Percentiles rank a stretch among this genome's conserved stretches.
These are phyloP conservation scores for Lachnellula occidentalis DNA, from an alignment of 2,329 filamentous ascomycete genomes.

Conservation along the genomic window DNA sequence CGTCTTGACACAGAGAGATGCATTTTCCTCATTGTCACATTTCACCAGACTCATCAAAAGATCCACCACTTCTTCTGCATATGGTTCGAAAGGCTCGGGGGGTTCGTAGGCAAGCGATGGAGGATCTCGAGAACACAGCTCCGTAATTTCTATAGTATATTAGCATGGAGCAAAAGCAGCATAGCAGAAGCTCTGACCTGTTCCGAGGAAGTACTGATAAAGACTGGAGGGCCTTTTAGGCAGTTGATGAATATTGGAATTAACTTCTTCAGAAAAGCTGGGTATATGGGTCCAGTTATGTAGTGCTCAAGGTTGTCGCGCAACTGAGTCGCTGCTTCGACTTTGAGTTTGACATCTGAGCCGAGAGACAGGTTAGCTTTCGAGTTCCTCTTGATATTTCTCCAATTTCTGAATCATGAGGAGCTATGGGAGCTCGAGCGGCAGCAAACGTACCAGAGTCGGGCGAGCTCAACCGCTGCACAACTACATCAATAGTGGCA, in stretches of 20 bases:
- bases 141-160: constrained; percentile 64
- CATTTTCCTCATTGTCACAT: constrained; percentile 97
- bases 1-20: constrained; percentile 95
- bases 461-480: constrained; percentile 48
- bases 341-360: constrained; percentile 73
- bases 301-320: constrained; percentile 91
- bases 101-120: constrained; percentile 72
- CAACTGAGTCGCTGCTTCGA: constrained; percentile 76
- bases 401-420: not conserved
- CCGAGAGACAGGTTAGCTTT: constrained; percentile 13
- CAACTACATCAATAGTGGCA: constrained; percentile 57
- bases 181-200: constrained; percentile 53
- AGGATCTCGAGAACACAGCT: constrained; percentile 93
- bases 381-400: not conserved
- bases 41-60: constrained; percentile 83
- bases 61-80: constrained; percentile 83
- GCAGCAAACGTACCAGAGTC: constrained; percentile 21
- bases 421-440: not conserved
- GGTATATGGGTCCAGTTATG: constrained; percentile 70
- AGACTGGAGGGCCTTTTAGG: constrained; percentile 79
- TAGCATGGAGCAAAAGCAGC: constrained; percentile 3
- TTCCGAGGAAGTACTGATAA: constrained; percentile 83
- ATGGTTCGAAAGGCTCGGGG: constrained; percentile 81
- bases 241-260: constrained; percentile 87
- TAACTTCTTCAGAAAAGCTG: constrained; percentile 76